phyloP scores from a whole-genome alignment of 345 rosid genomes.

The Sonneratia caseolaris region DNA sequence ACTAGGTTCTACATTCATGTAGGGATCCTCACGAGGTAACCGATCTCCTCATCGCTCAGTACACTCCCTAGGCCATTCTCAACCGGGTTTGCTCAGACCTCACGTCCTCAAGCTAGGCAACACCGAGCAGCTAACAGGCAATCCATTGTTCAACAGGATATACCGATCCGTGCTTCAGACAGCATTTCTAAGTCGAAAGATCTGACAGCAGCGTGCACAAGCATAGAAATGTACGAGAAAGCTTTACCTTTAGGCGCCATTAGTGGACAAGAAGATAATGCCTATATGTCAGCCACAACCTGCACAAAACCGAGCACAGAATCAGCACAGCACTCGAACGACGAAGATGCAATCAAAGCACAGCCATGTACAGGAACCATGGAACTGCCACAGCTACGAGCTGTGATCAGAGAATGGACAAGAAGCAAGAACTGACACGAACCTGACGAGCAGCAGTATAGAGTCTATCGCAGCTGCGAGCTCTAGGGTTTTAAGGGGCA shows the following conservation, averaged over 20 bases:
- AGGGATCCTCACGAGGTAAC: no score
- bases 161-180: neutral
- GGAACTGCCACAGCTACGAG: neutral
- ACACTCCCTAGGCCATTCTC: neutral
- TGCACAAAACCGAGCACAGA: neutral
- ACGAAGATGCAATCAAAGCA: neutral
- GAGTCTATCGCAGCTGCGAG: neutral
- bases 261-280: constrained; percentile 5
- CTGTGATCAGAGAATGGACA: neutral
- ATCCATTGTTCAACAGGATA: no score
- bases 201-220: neutral
- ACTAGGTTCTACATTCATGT: neutral
- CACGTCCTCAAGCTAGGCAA: neutral
- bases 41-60: neutral
- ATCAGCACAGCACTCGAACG: neutral
- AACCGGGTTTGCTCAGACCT: no score
- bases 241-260: constrained; percentile 39
- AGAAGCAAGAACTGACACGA: neutral
- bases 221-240: neutral
- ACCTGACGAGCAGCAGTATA: neutral
- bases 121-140: neutral
- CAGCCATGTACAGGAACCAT: neutral
- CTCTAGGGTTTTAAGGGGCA: neutral
- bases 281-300: neutral
- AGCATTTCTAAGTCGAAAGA: neutral